Conservation (phyloP, 345 rosid genomes). For the Eucalyptus polyanthemos region DNA sequence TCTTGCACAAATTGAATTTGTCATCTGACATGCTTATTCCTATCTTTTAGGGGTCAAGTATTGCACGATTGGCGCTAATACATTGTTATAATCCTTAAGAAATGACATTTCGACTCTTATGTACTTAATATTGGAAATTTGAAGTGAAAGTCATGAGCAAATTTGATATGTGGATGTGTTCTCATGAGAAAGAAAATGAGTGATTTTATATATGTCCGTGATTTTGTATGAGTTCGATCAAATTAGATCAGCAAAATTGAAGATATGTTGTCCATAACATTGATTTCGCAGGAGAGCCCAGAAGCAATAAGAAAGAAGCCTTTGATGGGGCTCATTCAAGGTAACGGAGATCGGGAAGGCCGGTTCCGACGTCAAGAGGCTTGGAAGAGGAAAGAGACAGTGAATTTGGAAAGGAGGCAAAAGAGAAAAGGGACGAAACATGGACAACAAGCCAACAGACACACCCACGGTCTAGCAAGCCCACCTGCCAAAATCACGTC, state of each 20-base stretch:
- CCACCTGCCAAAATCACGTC: background rate
- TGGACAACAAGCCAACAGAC: background rate
- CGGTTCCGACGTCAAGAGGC: background rate
- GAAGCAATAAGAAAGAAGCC: background rate
- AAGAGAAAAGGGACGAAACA: background rate
- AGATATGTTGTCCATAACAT: background rate
- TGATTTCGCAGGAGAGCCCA: background rate
- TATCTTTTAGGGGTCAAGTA: background rate
- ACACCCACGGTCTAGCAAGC: background rate
- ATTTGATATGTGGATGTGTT: background rate
- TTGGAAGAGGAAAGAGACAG: background rate
- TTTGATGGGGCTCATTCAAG: background rate
- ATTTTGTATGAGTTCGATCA: background rate
- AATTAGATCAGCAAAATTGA: background rate
- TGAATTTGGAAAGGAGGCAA: background rate
- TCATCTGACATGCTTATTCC: background rate
- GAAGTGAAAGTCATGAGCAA: accelerated
- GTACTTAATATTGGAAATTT: background rate
- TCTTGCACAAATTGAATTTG: background rate
- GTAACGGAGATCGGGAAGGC: background rate
- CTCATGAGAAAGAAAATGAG: background rate
- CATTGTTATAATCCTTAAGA: accelerated
- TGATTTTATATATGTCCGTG: background rate
- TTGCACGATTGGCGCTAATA: accelerated
- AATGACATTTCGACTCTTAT: accelerated